Evolutionary conservation across 371 early-diverging fungal genomes (phyloP).

Genomic region (Coemansia sp.): DNA sequence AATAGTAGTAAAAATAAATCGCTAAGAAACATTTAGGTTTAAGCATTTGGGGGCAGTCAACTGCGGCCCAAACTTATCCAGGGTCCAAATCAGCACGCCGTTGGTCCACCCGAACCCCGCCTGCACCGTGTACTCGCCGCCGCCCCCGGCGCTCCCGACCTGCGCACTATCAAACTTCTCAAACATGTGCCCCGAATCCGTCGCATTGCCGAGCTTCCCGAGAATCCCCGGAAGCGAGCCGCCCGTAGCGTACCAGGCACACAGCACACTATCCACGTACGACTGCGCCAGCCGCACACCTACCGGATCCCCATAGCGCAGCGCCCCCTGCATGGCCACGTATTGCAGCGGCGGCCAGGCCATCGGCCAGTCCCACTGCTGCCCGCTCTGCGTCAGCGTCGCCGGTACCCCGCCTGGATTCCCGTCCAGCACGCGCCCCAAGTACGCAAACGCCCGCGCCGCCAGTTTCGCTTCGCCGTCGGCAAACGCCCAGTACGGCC

Average conservation of each 20-base stretch:
- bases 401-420: constrained; percentile 70
- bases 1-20: background rate
- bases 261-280: constrained; percentile 63
- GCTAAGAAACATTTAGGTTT: background rate
- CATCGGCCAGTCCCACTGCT: constrained; percentile 92
- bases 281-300: constrained; percentile 61
- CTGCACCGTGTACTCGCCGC: constrained; percentile 87
- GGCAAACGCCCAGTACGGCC: constrained; percentile 53
- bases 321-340: constrained; percentile 58
- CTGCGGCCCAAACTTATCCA: constrained; percentile 54
- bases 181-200: constrained; percentile 64
- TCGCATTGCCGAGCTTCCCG: constrained; percentile 19
- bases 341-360: constrained; percentile 71
- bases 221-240: constrained; percentile 50
- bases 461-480: background rate
- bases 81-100: constrained; percentile 72
- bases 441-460: constrained; percentile 13
- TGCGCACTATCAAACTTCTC: constrained; percentile 73
- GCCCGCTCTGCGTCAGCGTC: constrained; percentile 57
- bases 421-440: constrained; percentile 4
- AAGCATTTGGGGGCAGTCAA: constrained; percentile 35
- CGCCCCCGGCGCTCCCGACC: constrained; percentile 64
- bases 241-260: constrained; percentile 73
- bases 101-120: constrained; percentile 96
- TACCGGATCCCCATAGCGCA: constrained; percentile 39